Evolutionary conservation across 2,329 filamentous ascomycete genomes (phyloP), one percentile per base, ranked within the genome.

Genomic region (Apiospora rasikravindrae): DNA sequence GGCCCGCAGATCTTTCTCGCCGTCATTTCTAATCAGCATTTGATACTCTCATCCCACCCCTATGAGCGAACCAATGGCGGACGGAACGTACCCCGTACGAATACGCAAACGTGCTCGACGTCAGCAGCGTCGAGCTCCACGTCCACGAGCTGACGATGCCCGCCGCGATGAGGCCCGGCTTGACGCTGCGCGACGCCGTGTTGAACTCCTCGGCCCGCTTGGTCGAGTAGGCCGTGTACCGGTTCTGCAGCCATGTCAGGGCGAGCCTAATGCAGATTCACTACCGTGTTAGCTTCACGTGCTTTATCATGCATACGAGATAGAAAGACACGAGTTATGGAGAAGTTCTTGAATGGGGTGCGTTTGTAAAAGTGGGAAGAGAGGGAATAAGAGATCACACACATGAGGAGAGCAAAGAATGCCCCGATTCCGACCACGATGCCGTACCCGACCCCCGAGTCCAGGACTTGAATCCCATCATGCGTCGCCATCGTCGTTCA

Each of bases 131-230:
- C 7, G 85, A 83, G 24, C 82, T 82, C 84, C 84, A 86, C 5
- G 85, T 87, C 85, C 85, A 87, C 1, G 85, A 84, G 5, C 82
- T 84, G 16, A 87, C 85, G 70, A 87, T 84, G 4, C 83, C 84
- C 8, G 82, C 82, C 4, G 84, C 83, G 68, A 86, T 85, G 6
- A 87, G 81, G 8, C 85, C 84, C 0, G 85, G 83, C 70, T 84
- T 84, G 53, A 85, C 81, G 51, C 78, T 81, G 51, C 83, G 78
- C 5, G 82, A 84, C 0, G 85, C 85, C 1, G 84, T 86, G 76
- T 84, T 85, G 81, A 86, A 86, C 73, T 86, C 83, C 73, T 87
- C 85, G 4, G 83, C 81, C 69, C 81, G 80, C 44, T 82, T 81
- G 7, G 83, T 84, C 7, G 82, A 84, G 76, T 84, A 81, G 29